Evolutionary conservation across 805 yeast genomes (phyloP), one percentile per base, ranked within the genome.

Genomic region (Jamesozyma gamospora): DNA sequence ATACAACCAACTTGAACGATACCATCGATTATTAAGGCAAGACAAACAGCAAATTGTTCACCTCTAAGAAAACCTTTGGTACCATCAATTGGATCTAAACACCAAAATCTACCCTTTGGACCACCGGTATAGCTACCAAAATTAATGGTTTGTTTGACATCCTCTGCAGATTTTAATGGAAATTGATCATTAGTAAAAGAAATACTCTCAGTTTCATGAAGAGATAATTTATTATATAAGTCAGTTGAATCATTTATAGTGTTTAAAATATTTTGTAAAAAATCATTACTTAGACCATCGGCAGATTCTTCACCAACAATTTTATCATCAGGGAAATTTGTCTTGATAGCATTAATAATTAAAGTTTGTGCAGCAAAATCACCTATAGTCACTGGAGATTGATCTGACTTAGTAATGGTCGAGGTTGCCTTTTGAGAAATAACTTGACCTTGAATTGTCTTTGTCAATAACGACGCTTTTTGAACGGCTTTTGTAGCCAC

Each of bases 21-120:
- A 12, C 95, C 94, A 53, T 88, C 82, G 25, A 78, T 94, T 35
- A 92, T 79, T 48, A 92, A 65, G 0, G 95, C 96, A 34, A 92
- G 67, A 57, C 99, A 92, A 1, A 92, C 94, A 2, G 98, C 96
- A 61, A 86, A 92, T 58, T 92, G 99, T 48, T 88, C 96, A 35
- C 95, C 94, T 55, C 99, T 72, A 40, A 92, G 66, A 58, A 92
- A 92, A 0, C 99, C 99, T 59, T 80, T 92, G 16, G 99, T 92
- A 7, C 99, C 99, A 56, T 92, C 99, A 45, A 92, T 88, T 30
- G 99, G 99, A 56, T 92, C 99, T 53, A 92, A 66, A 1, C 96
- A 95, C 99, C 99, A 92, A 57, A 85, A 77, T 45, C 98, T 70
- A 18, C 95, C 94, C 28, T 61, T 66, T 26, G 64, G 49, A 4